phyloP scores from a whole-genome alignment of 2,329 filamentous ascomycete genomes.

The Colletotrichum salicis region DNA sequence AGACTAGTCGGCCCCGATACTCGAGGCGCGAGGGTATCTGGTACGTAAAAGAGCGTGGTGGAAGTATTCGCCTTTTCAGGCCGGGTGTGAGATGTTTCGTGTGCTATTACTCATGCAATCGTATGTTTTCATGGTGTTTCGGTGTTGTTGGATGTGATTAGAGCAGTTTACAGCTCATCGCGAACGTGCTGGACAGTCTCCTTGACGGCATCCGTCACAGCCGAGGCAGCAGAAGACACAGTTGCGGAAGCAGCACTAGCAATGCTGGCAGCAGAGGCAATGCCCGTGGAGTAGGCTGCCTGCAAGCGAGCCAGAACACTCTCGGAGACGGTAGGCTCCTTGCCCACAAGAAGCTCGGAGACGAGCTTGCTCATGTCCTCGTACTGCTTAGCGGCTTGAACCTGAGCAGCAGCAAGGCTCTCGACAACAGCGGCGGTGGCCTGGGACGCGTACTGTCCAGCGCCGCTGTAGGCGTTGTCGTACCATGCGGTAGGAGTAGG shows the following conservation, averaged over 20 bases:
- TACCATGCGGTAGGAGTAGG: conserved; percentile 70
- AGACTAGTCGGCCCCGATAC: conserved; percentile 23
- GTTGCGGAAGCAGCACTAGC: conserved; percentile 47
- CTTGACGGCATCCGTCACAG: conserved; percentile 55
- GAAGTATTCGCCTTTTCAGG: background rate
- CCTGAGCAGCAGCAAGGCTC: conserved; percentile 66
- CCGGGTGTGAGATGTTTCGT: conserved; percentile 19
- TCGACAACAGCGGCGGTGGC: conserved; percentile 60
- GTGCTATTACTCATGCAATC: conserved; percentile 34
- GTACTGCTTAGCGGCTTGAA: conserved; percentile 72
- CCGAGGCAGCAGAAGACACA: conserved; percentile 31
- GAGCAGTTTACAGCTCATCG: conserved; percentile 54
- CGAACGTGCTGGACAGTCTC: conserved; percentile 47
- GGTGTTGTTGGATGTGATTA: background rate
- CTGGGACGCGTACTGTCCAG: conserved; percentile 68
- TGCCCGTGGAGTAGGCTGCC: conserved; percentile 76
- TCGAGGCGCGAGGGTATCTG: conserved; percentile 35
- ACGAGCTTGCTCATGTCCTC: conserved; percentile 76
- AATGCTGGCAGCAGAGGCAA: conserved; percentile 62
- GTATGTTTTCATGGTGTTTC: conserved; percentile 18
- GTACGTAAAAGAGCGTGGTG: conserved; percentile 30
- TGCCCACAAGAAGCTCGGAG: conserved; percentile 79
- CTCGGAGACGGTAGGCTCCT: conserved; percentile 84
- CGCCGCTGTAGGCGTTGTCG: conserved; percentile 56
- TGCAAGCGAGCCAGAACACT: conserved; percentile 79